Base-by-base conservation (phyloP, 2,329 filamentous ascomycete species). In the Hirsutella rhossiliensis region DNA sequence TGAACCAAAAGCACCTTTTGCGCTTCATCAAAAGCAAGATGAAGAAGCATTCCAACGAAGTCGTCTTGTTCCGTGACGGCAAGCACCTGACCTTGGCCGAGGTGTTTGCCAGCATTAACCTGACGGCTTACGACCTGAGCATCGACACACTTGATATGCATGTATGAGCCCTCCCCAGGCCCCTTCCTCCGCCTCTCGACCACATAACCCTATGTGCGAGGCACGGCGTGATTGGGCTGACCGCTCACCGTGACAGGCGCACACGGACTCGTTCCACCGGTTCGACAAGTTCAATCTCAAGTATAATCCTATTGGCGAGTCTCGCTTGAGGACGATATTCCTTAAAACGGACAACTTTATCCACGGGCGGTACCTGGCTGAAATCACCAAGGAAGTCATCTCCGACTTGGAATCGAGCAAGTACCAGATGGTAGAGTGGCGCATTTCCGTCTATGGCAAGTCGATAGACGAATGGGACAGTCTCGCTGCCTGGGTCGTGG, bases 211-310 rank as follows among this genome's bases (percentile, higher is more conserved):
- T 27, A 9, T 9, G 23, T 27, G 9, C 23, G 23, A 5, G 23
- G 5, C 23, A 27, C 9, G 23, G 23, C 23, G 9, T 27, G 6
- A 4, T 30, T 15, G 38, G 39, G 13, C 38, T 38, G 40, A 42
- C 19, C 11, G 29, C 44, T 54, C 32, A 52, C 43, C 39, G 7
- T 11, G 23, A 6, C 41, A 87, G 82, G 90, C 92, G 20, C 92
- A 98, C 59, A 96, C 87, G 11, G 92, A 98, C 63, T 94, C 87
- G 0, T 98, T 98, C 67, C 92, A 98, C 64, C 86, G 92, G 4
- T 98, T 98, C 60, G 92, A 98, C 71, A 98, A 98, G 63, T 98
- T 98, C 74, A 98, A 98, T 61, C 71, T 98, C 45, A 98, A 98
- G 62, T 98, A 98, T 61, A 98, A 98, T 54, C 92, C 92, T 1